Percentiles rank a stretch among this genome's conserved stretches.
Conservation (phyloP, 176 grass and related monocot species). For the Paspalum notatum region DNA sequence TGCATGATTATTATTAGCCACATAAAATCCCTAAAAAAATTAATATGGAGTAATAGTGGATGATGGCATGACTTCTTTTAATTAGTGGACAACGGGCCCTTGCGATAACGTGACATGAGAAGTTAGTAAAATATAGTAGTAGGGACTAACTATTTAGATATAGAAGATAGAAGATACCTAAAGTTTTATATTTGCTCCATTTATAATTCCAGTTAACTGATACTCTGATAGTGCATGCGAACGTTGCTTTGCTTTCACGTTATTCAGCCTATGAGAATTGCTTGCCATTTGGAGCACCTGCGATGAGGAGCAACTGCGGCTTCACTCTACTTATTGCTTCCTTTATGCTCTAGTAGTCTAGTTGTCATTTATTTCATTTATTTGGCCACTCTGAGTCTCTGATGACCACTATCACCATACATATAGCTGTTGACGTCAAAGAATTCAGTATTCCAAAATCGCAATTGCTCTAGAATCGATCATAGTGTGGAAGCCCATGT, state of each 20-base stretch:
- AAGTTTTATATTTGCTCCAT: neutral
- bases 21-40: too few relatives aligned
- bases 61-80: too few relatives aligned
- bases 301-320: neutral
- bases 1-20: too few relatives aligned
- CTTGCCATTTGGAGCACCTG: constrained; percentile 27
- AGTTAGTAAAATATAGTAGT: too few relatives aligned
- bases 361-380: too few relatives aligned
- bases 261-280: neutral
- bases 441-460: neutral
- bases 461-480: constrained; percentile 20
- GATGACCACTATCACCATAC: too few relatives aligned
- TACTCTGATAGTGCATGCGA: neutral
- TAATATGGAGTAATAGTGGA: too few relatives aligned
- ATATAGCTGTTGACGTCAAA: neutral
- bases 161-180: too few relatives aligned
- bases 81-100: too few relatives aligned
- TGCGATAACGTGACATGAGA: too few relatives aligned
- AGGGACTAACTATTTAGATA: too few relatives aligned
- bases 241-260: constrained; percentile 23
- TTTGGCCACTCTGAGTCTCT: neutral
- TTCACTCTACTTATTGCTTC: neutral
- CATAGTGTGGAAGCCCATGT: neutral
- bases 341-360: neutral
- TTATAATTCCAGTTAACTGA: neutral